Conservation (phyloP, 2,329 filamentous ascomycete genomes). For the Arthrinium puccinioides region DNA sequence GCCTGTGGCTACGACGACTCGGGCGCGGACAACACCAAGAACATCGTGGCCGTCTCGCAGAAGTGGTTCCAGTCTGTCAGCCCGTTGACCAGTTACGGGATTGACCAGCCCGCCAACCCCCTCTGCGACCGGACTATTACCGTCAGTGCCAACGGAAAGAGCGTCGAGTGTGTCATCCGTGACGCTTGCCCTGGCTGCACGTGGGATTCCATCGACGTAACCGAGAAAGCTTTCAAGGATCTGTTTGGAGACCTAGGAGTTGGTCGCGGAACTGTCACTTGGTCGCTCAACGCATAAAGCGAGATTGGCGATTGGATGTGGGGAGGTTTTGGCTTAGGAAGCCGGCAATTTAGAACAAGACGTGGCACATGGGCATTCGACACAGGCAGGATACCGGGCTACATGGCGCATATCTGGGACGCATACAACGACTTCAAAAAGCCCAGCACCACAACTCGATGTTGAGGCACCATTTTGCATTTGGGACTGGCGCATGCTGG, state of each 20-base stretch:
- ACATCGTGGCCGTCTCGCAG: conserved; percentile 63
- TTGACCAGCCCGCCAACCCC: conserved; percentile 41
- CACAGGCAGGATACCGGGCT: no score
- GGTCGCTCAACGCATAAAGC: conserved; percentile 19
- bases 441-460: neutral
- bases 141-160: conserved; percentile 51
- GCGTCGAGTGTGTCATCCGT: conserved; percentile 49
- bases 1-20: conserved; percentile 59
- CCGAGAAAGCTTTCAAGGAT: conserved; percentile 45
- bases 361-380: no score
- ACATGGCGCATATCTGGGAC: no score
- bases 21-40: conserved; percentile 45
- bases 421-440: no score
- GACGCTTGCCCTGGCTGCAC: conserved; percentile 73
- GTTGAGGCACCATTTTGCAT: neutral
- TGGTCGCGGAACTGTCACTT: conserved; percentile 24
- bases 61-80: conserved; percentile 50
- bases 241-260: conserved; percentile 38
- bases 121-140: conserved; percentile 64
- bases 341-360: neutral
- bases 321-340: neutral
- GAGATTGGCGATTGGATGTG: neutral
- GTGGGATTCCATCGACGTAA: conserved; percentile 51
- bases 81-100: conserved; percentile 44
- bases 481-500: no score